Conservation (phyloP, 768 basidiomycete species). For the Tylopilus intermedius region DNA sequence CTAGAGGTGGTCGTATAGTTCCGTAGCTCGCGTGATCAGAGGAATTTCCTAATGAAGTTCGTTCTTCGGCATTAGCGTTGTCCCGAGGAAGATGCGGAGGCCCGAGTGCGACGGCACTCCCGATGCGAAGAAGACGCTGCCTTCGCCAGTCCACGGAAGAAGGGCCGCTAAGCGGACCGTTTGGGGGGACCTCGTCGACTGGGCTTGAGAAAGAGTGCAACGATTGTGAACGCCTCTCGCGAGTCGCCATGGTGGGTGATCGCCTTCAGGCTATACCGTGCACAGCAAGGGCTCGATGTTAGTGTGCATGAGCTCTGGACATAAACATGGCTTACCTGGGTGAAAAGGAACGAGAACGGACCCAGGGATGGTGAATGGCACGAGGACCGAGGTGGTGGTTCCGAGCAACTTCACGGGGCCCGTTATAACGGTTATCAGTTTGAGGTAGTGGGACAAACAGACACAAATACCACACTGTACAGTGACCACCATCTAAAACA, state of each 20-base stretch:
- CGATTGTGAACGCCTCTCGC: slow-evolving; percentile 16
- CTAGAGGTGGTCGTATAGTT: slow-evolving; percentile 36
- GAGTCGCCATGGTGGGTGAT: slow-evolving; percentile 16
- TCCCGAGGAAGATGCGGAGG: slow-evolving; percentile 2
- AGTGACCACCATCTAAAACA: slow-evolving; percentile 11
- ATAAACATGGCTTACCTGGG: neutral
- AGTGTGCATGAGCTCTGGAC: neutral
- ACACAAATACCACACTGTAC: slow-evolving; percentile 14
- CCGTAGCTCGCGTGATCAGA: slow-evolving; percentile 48
- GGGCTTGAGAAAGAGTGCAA: slow-evolving; percentile 16
- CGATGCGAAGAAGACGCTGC: slow-evolving; percentile 54
- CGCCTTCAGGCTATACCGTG: neutral
- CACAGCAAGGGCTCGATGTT: neutral
- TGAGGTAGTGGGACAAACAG: slow-evolving; percentile 12
- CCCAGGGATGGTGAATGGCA: neutral
- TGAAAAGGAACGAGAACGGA: neutral
- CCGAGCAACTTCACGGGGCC: neutral
- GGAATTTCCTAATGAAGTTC: slow-evolving; percentile 31
- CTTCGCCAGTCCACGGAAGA: slow-evolving; percentile 58
- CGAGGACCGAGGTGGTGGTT: neutral
- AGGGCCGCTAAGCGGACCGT: slow-evolving; percentile 43
- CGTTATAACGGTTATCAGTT: neutral
- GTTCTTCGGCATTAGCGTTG: slow-evolving; percentile 26
- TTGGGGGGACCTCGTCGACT: slow-evolving; percentile 14
- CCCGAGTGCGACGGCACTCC: slow-evolving; percentile 17